Evolutionary conservation across 805 yeast genomes (phyloP).

Genomic region (Candida manassasensis): DNA sequence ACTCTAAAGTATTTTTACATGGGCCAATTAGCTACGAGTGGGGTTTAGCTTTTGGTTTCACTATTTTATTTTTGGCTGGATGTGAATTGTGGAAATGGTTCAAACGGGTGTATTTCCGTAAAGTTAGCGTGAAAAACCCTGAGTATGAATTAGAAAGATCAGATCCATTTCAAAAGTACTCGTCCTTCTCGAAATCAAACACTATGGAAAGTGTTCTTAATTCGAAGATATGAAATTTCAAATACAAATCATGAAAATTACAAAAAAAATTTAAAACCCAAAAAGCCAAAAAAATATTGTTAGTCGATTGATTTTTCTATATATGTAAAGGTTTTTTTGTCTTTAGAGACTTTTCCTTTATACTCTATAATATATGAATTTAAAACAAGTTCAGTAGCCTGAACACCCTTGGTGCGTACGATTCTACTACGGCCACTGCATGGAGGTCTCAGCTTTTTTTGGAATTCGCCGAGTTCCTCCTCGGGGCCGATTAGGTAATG

Average conservation of each 20-base stretch:
- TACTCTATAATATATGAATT: too few species aligned
- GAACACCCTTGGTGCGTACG: too few species aligned
- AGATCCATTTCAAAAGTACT: slow-evolving; percentile 59
- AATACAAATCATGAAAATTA: neutral
- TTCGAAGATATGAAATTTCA: slow-evolving; percentile 2
- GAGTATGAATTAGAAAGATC: slow-evolving; percentile 59
- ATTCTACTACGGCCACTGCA: too few species aligned
- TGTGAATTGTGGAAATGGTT: slow-evolving; percentile 64
- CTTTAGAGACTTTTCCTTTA: too few species aligned
- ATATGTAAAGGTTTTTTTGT: slow-evolving; percentile 4
- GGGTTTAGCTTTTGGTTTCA: slow-evolving; percentile 66
- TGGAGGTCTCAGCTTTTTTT: too few species aligned
- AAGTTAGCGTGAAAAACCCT: slow-evolving; percentile 45
- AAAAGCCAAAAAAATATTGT: neutral
- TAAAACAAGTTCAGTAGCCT: too few species aligned
- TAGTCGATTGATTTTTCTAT: neutral
- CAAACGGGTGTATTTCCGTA: slow-evolving; percentile 54
- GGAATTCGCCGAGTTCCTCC: too few species aligned
- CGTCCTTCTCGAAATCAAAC: slow-evolving; percentile 52
- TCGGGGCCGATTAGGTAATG: too few species aligned
- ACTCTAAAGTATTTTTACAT: slow-evolving; percentile 70
- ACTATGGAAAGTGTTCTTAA: slow-evolving; percentile 24
- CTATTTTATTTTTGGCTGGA: slow-evolving; percentile 52
- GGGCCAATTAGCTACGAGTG: slow-evolving; percentile 71
- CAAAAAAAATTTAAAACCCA: neutral